phyloP scores from a whole-genome alignment of 768 basidiomycete genomes.

The Pholiota molesta region DNA sequence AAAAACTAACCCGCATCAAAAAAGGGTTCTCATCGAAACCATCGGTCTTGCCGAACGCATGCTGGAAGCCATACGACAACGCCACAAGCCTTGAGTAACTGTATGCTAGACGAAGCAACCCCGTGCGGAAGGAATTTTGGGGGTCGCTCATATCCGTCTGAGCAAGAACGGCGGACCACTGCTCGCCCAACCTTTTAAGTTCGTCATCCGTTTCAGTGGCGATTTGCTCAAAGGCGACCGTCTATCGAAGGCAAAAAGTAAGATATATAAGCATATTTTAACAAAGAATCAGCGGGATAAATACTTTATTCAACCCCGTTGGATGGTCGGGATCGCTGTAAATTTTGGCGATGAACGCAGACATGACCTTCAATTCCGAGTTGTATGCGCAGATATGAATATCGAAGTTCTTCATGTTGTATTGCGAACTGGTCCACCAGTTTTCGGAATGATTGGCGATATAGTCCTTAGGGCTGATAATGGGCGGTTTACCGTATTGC shows the following conservation, averaged over 20 bases:
- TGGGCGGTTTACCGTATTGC: constrained; percentile 87
- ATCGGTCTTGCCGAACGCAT: constrained; percentile 65
- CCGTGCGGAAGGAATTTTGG: constrained; percentile 62
- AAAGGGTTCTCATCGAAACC: constrained; percentile 65
- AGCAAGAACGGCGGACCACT: constrained; percentile 58
- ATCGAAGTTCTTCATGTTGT: constrained; percentile 75
- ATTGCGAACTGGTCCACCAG: constrained; percentile 72
- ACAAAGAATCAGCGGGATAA: neutral
- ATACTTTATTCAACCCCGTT: constrained; percentile 75
- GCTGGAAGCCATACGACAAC: constrained; percentile 78
- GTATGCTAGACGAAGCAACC: constrained; percentile 62
- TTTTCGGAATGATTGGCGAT: constrained; percentile 68
- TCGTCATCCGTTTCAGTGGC: constrained; percentile 72
- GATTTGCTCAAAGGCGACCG: constrained; percentile 63
- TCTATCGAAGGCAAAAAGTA: constrained; percentile 36
- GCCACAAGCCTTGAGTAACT: constrained; percentile 72
- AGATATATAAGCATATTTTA: neutral
- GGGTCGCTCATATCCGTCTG: constrained; percentile 56
- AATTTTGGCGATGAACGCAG: constrained; percentile 61
- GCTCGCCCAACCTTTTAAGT: constrained; percentile 54
- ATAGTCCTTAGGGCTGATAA: constrained; percentile 77
- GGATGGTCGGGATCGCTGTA: constrained; percentile 77
- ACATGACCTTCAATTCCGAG: constrained; percentile 67
- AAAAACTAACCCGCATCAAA: constrained; percentile 56
- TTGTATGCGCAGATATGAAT: constrained; percentile 83